These are phyloP conservation scores for Taphrina sp. DNA, from an alignment of 1,139 yeast species.

Conservation along the genomic window DNA sequence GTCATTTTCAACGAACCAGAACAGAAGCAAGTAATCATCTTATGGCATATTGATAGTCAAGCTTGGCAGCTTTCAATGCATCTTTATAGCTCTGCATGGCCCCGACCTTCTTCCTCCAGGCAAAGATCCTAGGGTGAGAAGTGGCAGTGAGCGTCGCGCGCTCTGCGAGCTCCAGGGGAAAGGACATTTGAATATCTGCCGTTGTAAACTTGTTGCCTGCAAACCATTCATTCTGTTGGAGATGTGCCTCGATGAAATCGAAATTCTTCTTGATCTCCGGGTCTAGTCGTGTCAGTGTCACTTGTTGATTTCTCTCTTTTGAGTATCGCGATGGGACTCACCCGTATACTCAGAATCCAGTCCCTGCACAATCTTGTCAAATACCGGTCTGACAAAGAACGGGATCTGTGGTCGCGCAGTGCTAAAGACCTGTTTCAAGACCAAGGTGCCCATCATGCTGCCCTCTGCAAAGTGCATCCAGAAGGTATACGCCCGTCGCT, in stretches of 20 bases:
- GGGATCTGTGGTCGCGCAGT: slow-evolving; percentile 48
- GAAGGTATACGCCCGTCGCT: slow-evolving; percentile 50
- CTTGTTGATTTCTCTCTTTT: slow-evolving; percentile 48
- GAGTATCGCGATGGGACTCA: slow-evolving; percentile 46
- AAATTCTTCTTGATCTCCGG: slow-evolving; percentile 38
- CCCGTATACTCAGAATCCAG: slow-evolving; percentile 18
- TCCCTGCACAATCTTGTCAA: slow-evolving; percentile 16
- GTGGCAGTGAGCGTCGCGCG: slow-evolving; percentile 10
- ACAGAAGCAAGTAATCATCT: too few relatives aligned
- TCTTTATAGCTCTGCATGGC: slow-evolving; percentile 17
- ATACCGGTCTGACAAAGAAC: slow-evolving; percentile 44
- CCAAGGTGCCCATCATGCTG: slow-evolving; percentile 50
- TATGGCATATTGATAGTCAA: slow-evolving; percentile 15
- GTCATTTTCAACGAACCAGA: too few relatives aligned
- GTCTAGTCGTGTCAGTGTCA: slow-evolving; percentile 41
- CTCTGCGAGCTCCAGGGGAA: slow-evolving; percentile 38
- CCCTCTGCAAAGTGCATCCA: slow-evolving; percentile 60
- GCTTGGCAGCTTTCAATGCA: slow-evolving; percentile 13
- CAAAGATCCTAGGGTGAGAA: slow-evolving; percentile 23
- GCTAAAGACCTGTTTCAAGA: slow-evolving; percentile 16
- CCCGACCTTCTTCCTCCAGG: slow-evolving; percentile 30
- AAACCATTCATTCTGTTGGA: slow-evolving; percentile 53
- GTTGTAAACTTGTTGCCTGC: slow-evolving; percentile 58
- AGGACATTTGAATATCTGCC: slow-evolving; percentile 55
- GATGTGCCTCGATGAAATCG: slow-evolving; percentile 46